Base-by-base conservation (phyloP, 176 grass and related monocot species). In the Echinochloa phyllopogon region DNA sequence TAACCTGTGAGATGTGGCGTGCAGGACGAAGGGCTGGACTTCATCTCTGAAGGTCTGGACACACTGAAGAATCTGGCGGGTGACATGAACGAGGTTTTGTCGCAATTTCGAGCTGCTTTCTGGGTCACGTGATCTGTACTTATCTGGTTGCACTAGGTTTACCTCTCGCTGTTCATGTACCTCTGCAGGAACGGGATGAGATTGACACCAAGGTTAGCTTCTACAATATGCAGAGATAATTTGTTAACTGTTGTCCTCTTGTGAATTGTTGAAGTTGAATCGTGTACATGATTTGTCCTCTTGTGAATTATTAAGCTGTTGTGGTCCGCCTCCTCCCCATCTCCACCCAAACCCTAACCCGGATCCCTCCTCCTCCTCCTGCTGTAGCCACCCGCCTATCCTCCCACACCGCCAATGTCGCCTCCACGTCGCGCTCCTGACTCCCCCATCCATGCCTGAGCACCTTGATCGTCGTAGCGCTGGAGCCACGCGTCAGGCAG, bases 41-140 rank as follows among this genome's bases (percentile, higher is more conserved):
- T 92, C 75, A 96, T 99, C 80, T 96, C 96, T 72, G 93, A 99
- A 87, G 93, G 91, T 47, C 77, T 96, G 49, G 86, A 96, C 82
- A 92, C 93, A 23, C 87, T 98, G 20, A 99, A 92, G 74, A 90
- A 92, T 69, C 89, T 99, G 65, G 96, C 96, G 21, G 80, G 83
- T 55, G 93, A 99, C 69, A 99, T 99, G 88, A 86, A 87, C 71
- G 91, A 99, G 89, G 96, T 99, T 47, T 21, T 15, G 40, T 55
- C n/a, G 56, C 8, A 49, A 21, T 63, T 69, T 27, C 52, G 40
- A 43, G n/a, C 12, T 48, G 36, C 40, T 62, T 51, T 13, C 2
- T 33, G 6, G 20, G 33, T 38, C 14, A 17, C 43, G 39, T 42
- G 38, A 39, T 77, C 10, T 15, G 63, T 72, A 74, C 53, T 53